Percentiles rank a stretch among this genome's conserved stretches.
phyloP scores from a whole-genome alignment of 805 yeast species.

The Debaryomyces tyrocola region DNA sequence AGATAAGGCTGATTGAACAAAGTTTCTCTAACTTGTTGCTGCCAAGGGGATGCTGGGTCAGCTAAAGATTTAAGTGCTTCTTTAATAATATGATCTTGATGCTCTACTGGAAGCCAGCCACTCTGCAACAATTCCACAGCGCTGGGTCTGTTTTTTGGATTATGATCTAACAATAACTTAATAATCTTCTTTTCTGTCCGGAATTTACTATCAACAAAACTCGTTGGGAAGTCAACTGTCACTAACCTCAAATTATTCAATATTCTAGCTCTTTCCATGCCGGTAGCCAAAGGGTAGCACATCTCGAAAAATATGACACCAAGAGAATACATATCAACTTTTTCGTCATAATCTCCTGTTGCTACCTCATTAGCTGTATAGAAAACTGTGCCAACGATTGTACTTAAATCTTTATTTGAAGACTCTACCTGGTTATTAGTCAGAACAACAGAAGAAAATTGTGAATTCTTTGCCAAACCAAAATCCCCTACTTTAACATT shows the following conservation, averaged over 20 bases:
- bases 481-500: slow-evolving; percentile 96
- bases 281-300: slow-evolving; percentile 82
- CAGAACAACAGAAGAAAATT: slow-evolving; percentile 40
- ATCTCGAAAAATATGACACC: slow-evolving; percentile 96
- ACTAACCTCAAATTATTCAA: slow-evolving; percentile 63
- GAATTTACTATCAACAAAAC: slow-evolving; percentile 54
- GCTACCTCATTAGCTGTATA: slow-evolving; percentile 91
- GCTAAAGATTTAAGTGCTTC: slow-evolving; percentile 84
- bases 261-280: slow-evolving; percentile 86
- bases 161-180: slow-evolving; percentile 67
- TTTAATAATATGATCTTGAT: slow-evolving; percentile 84
- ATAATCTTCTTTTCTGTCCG: slow-evolving; percentile 69
- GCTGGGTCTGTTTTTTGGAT: slow-evolving; percentile 75
- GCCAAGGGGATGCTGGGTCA: slow-evolving; percentile 93
- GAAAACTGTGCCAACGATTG: slow-evolving; percentile 91
- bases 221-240: slow-evolving; percentile 66
- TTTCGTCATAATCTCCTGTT: slow-evolving; percentile 81
- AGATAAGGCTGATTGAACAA: slow-evolving; percentile 83
- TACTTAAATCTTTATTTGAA: slow-evolving; percentile 70
- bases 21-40: slow-evolving; percentile 84
- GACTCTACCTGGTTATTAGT: slow-evolving; percentile 40
- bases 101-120: slow-evolving; percentile 83
- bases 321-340: slow-evolving; percentile 92
- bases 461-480: slow-evolving; percentile 92
- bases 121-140: slow-evolving; percentile 75